Evolutionary conservation across 1,284 basidiomycete genomes (phyloP).

Genomic region (Crepidotus sp.): DNA sequence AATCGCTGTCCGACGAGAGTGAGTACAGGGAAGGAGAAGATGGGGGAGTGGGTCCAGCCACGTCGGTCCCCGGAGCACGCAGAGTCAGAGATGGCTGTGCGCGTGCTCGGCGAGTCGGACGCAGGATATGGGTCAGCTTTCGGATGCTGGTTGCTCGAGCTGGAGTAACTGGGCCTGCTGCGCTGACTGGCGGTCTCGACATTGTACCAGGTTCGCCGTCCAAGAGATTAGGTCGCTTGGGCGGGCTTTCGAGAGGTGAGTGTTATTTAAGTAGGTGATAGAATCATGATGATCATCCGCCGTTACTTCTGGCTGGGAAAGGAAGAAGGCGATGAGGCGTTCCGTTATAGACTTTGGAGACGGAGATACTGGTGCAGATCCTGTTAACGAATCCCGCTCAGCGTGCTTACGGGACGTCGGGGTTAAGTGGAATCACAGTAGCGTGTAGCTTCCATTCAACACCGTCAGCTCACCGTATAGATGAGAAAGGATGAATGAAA

Average conservation of each 20-base stretch:
- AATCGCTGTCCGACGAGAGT: constrained; percentile 12
- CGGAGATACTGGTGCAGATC: constrained; percentile 7
- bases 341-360: constrained; percentile 9
- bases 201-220: not conserved
- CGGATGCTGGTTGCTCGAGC: constrained; percentile 9
- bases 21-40: constrained; percentile 16
- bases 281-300: constrained; percentile 14
- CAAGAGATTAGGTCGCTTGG: not conserved
- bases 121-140: constrained; percentile 12
- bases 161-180: constrained; percentile 1
- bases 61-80: not conserved
- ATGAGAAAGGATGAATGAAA: constrained; percentile 1
- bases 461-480: not conserved
- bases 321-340: constrained; percentile 11
- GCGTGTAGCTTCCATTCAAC: not conserved
- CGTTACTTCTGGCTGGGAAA: constrained; percentile 10
- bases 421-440: not conserved
- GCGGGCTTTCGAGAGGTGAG: constrained; percentile 3
- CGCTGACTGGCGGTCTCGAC: not conserved
- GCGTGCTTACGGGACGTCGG: constrained; percentile 9
- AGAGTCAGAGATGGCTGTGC: constrained; percentile 5
- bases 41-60: constrained; percentile 1
- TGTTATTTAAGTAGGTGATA: constrained; percentile 10
- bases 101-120: constrained; percentile 7
- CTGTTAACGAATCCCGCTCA: not conserved